Evolutionary conservation across 2,329 filamentous ascomycete genomes (phyloP).

Genomic region (Grosmannia serpens): DNA sequence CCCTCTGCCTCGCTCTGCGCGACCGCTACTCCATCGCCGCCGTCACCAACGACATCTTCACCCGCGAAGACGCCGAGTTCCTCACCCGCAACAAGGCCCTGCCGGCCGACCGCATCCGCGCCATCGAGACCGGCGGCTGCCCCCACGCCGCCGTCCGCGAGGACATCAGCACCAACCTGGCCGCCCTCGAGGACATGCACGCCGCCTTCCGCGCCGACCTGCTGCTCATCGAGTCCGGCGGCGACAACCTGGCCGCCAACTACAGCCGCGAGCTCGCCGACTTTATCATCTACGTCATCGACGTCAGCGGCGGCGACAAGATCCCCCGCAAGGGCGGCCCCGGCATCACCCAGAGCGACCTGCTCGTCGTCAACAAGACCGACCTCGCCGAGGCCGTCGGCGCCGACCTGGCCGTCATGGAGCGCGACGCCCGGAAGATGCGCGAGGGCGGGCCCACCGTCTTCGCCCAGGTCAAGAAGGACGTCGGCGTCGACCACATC

Average conservation of each 20-base stretch:
- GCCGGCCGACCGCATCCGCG: constrained; percentile 71
- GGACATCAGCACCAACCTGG: constrained; percentile 89
- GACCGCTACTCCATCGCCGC: constrained; percentile 76
- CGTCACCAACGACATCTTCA: constrained; percentile 99
- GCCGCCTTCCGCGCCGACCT: constrained; percentile 70
- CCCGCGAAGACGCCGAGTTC: constrained; percentile 95
- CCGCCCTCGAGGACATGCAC: constrained; percentile 83
- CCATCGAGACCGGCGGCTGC: constrained; percentile 95
- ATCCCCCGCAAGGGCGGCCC: constrained; percentile 91
- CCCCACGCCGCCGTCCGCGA: constrained; percentile 95
- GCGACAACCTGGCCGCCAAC: constrained; percentile 94
- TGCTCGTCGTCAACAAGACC: constrained; percentile 94
- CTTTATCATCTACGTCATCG: constrained; percentile 97
- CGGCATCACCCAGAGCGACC: constrained; percentile 89
- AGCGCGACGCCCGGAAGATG: constrained; percentile 87
- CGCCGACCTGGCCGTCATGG: constrained; percentile 87
- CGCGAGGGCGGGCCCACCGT: constrained; percentile 90
- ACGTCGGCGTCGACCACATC: constrained; percentile 74
- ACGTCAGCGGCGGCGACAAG: constrained; percentile 94
- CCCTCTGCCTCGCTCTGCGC: constrained; percentile 76
- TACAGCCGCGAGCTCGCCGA: constrained; percentile 92
- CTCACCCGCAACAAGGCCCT: constrained; percentile 78
- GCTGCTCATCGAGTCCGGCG: constrained; percentile 87
- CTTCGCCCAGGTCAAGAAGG: constrained; percentile 94
- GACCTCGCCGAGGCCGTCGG: constrained; percentile 85